These are phyloP conservation scores for Diutina catenulata DNA, from an alignment of 1,139 yeast genomes.

Conservation along the genomic window DNA sequence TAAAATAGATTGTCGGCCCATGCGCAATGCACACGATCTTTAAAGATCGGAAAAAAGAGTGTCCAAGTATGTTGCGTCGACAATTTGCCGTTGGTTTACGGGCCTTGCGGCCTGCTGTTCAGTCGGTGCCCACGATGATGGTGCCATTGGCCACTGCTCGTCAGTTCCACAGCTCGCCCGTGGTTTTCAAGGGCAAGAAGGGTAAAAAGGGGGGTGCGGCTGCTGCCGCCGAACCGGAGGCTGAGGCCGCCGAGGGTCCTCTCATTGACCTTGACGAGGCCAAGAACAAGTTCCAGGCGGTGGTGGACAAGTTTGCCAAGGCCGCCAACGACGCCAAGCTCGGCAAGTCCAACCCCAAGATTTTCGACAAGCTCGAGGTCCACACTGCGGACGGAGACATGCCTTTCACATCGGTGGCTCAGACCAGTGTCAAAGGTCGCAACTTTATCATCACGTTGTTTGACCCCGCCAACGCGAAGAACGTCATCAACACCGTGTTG, in stretches of 20 bases:
- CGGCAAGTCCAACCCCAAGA: slow-evolving; percentile 55
- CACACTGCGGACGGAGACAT: slow-evolving; percentile 34
- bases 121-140: no score
- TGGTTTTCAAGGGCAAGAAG: neutral
- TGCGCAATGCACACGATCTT: no score
- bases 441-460: slow-evolving; percentile 65
- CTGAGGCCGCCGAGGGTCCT: slow-evolving; percentile 11
- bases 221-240: slow-evolving; percentile 6
- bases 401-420: slow-evolving; percentile 57
- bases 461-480: slow-evolving; percentile 64
- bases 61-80: no score
- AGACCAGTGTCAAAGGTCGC: slow-evolving; percentile 58
- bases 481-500: slow-evolving; percentile 57
- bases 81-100: no score
- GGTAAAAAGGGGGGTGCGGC: neutral
- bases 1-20: no score
- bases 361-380: slow-evolving; percentile 52
- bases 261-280: slow-evolving; percentile 28
- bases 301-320: slow-evolving; percentile 43
- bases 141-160: neutral
- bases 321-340: slow-evolving; percentile 49
- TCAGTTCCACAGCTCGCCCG: neutral
- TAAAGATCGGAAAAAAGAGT: no score
- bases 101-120: no score
- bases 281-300: slow-evolving; percentile 32